Evolutionary conservation across 768 basidiomycete genomes (phyloP), one percentile per base, ranked within the genome.

Genomic region (Termitomyces eurrhizus): DNA sequence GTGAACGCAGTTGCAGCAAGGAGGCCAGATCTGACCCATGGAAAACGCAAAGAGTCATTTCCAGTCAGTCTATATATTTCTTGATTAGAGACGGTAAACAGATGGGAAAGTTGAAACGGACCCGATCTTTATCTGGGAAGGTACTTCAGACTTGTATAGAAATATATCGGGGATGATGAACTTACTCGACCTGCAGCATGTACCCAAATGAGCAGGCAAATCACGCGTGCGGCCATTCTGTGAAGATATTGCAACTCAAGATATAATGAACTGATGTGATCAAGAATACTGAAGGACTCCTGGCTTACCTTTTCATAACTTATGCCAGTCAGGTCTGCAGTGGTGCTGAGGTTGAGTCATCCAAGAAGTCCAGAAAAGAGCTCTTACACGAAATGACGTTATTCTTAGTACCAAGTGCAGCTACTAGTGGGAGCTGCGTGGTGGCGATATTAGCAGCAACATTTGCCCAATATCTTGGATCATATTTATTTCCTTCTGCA

Each of bases 351-450:
- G 12, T 33, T 26, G 53, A 37, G 2, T 7, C n/a, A 36, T n/a
- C 44, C n/a, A 39, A 26, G 36, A 44, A 37, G 4, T 45, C 6
- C 37, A 8, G 39, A 52, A 7, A 29, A 29, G 14, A 6, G 4
- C 14, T 64, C 73, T 56, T 29, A 76, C 76, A 71, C 3, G 73
- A 73, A 37, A 77, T 66, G 16, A 84, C 67, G 59, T 87, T 87
- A 69, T 88, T 87, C 33, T 60, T 65, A 62, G 81, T 83, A 1
- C 83, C 84, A 29, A 89, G 77, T 2, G 79, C 84, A 16, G 80
- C 76, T 66, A 87, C 73, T 21, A 88, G 73, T 1, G 85, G 81
- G 0, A 84, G 69, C 67, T 88, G 84, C 42, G 74, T 73, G 16
- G 74, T 68, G 1, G 78, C 82, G 26, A 84, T 75, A 33, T 70